These are phyloP conservation scores for Eimeria zaria DNA, from an alignment of 169 alveolate species.

Conservation along the genomic window DNA sequence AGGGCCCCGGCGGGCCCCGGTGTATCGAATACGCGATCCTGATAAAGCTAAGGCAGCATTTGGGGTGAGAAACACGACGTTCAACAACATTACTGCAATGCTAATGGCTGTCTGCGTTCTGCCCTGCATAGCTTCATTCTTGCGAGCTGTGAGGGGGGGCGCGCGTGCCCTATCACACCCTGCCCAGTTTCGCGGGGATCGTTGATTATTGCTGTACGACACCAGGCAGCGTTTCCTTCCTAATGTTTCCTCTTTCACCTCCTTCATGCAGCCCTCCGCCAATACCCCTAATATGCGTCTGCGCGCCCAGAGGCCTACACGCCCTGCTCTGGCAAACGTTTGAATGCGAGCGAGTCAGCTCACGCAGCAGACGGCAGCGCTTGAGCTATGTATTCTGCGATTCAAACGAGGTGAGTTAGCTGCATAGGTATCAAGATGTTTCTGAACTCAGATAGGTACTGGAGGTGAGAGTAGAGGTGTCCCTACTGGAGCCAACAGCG, in stretches of 20 bases:
- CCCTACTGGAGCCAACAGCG: background rate
- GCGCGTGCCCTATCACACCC: conserved; percentile 14
- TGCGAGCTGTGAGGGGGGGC: conserved; percentile 39
- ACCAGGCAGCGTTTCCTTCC: conserved; percentile 7
- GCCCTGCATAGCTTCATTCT: conserved; percentile 22
- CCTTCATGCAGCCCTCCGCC: conserved; percentile 82
- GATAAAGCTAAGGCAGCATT: background rate
- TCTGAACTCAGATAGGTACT: background rate
- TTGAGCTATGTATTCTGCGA: conserved; percentile 71
- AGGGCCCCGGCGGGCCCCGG: conserved; percentile 76
- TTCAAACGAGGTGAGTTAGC: conserved; percentile 38
- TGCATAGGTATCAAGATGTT: background rate
- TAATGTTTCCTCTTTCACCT: conserved; percentile 80
- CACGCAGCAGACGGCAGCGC: conserved; percentile 71
- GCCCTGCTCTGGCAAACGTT: conserved; percentile 68
- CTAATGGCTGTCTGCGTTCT: conserved; percentile 30
- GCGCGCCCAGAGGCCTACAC: conserved; percentile 76
- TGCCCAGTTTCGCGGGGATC: background rate
- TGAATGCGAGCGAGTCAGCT: conserved; percentile 60
- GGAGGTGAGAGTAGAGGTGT: background rate
- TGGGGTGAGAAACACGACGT: background rate
- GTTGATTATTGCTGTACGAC: background rate
- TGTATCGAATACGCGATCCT: conserved; percentile 41
- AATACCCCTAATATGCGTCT: conserved; percentile 69
- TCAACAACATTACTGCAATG: background rate